Conservation (phyloP, 495 filamentous ascomycete genomes). For the Aspergillus biplanus region DNA sequence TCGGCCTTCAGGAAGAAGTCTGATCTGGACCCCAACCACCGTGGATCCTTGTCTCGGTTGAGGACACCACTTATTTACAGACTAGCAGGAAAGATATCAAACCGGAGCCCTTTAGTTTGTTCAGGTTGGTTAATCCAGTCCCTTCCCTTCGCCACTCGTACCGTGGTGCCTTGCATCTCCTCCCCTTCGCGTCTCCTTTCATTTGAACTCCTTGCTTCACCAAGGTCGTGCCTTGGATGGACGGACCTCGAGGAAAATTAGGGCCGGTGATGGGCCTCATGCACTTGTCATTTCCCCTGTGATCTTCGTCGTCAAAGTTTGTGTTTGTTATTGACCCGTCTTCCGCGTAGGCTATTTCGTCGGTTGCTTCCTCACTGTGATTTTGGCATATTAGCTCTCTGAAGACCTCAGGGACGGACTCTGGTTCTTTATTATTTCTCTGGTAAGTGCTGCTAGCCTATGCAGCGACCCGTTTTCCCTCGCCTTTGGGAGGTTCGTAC, state of each 20-base stretch:
- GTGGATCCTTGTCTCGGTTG: conserved; percentile 45
- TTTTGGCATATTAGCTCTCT: conserved; percentile 42
- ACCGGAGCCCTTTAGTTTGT: conserved; percentile 24
- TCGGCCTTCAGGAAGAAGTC: conserved; percentile 13
- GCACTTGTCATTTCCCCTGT: conserved; percentile 26
- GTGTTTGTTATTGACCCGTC: conserved; percentile 48
- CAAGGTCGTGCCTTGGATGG: conserved; percentile 36
- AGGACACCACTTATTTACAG: conserved; percentile 31
- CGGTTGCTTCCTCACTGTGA: conserved; percentile 27
- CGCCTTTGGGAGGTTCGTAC: conserved; percentile 33
- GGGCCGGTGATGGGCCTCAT: conserved; percentile 26
- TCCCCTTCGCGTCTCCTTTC: conserved; percentile 36
- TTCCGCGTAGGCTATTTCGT: conserved; percentile 28
- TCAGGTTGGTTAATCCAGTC: conserved; percentile 36
- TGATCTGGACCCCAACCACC: conserved; percentile 26
- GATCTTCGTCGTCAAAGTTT: conserved; percentile 19
- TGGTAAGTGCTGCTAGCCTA: conserved; percentile 41
- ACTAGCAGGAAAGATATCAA: conserved; percentile 22
- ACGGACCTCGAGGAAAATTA: conserved; percentile 39
- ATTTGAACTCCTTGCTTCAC: conserved; percentile 43
- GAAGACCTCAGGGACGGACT: conserved; percentile 26
- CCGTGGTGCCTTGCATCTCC: conserved; percentile 45
- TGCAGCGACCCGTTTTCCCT: conserved; percentile 39
- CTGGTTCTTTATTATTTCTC: conserved; percentile 21
- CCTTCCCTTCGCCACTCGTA: conserved; percentile 30